A percentile compares a stretch with the other conserved stretches of the same genome.
Conservation (phyloP, 2,329 filamentous ascomycete species). For the Metarhizium humberi region DNA sequence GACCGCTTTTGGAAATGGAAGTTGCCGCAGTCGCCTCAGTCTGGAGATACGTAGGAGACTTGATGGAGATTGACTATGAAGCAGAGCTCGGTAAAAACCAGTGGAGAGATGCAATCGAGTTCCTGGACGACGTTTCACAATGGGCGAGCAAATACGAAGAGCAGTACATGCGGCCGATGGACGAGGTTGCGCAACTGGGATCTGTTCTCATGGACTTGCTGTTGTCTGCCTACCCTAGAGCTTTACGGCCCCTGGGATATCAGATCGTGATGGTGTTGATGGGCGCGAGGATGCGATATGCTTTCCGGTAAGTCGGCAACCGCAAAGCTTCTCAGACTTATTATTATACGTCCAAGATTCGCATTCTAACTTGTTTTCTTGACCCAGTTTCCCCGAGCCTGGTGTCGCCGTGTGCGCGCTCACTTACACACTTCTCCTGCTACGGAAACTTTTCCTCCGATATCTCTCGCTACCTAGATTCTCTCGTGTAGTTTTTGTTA, state of each 20-base stretch:
- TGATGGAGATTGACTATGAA: conserved; percentile 52
- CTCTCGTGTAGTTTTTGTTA: conserved; percentile 27
- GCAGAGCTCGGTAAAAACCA: conserved; percentile 23
- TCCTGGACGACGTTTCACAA: conserved; percentile 34
- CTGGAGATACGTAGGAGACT: conserved; percentile 63
- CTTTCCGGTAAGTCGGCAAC: conserved; percentile 47
- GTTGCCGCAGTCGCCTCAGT: conserved; percentile 56
- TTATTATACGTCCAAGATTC: not conserved
- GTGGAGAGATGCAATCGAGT: conserved; percentile 43
- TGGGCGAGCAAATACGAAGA: conserved; percentile 51
- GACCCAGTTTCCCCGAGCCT: conserved; percentile 32
- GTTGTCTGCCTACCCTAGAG: conserved; percentile 41
- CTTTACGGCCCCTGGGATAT: conserved; percentile 36
- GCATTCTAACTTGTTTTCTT: not conserved
- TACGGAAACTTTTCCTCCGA: conserved; percentile 47
- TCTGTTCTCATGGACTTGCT: conserved; percentile 52
- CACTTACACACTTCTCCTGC: conserved; percentile 36
- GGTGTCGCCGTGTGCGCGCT: conserved; percentile 24
- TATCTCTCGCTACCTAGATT: conserved; percentile 52
- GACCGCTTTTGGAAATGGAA: conserved; percentile 57
- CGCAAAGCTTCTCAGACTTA: not conserved
- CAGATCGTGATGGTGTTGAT: conserved; percentile 50
- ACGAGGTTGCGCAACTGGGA: conserved; percentile 43
- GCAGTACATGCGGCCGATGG: conserved; percentile 44
- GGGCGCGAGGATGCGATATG: conserved; percentile 51